Evolutionary conservation across 768 basidiomycete genomes (phyloP).

Genomic region (Infundibulicybe gibba): DNA sequence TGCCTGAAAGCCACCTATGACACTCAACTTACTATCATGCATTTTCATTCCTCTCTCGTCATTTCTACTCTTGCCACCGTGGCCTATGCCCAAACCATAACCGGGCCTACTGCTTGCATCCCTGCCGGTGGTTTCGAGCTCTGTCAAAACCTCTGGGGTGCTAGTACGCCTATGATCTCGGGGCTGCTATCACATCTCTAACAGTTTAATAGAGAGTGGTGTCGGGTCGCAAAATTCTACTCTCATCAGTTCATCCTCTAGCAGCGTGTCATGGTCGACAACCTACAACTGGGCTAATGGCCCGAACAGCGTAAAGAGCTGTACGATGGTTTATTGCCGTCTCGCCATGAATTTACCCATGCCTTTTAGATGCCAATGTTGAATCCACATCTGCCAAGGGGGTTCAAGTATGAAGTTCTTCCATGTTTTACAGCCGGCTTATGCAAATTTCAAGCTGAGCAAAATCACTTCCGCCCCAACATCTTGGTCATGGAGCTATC

Average conservation of each 20-base stretch:
- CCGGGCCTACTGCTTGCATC: slow-evolving; percentile 39
- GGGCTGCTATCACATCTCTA: neutral
- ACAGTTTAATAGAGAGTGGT: slow-evolving; percentile 29
- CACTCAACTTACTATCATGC: neutral
- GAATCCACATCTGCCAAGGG: slow-evolving; percentile 42
- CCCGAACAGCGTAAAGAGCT: slow-evolving; percentile 53
- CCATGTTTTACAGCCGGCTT: neutral
- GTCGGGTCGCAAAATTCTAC: slow-evolving; percentile 48
- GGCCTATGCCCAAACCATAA: slow-evolving; percentile 33
- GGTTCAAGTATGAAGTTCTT: slow-evolving; percentile 30
- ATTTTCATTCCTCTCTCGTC: neutral
- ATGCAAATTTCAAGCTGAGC: slow-evolving; percentile 27
- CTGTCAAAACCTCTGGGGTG: slow-evolving; percentile 59
- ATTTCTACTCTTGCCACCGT: neutral
- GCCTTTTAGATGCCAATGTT: slow-evolving; percentile 43
- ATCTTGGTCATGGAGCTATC: slow-evolving; percentile 48
- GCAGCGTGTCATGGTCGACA: slow-evolving; percentile 49
- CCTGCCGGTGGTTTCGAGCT: slow-evolving; percentile 45
- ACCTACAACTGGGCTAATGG: slow-evolving; percentile 49
- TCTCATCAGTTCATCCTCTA: slow-evolving; percentile 31
- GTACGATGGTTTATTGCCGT: slow-evolving; percentile 24
- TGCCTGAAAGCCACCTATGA: no score
- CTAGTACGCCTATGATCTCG: slow-evolving; percentile 20
- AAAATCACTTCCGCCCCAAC: slow-evolving; percentile 43
- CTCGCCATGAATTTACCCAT: neutral